These are phyloP conservation scores for Rhizodiscina lignyota DNA, from an alignment of 495 filamentous ascomycete species.

Conservation along the genomic window DNA sequence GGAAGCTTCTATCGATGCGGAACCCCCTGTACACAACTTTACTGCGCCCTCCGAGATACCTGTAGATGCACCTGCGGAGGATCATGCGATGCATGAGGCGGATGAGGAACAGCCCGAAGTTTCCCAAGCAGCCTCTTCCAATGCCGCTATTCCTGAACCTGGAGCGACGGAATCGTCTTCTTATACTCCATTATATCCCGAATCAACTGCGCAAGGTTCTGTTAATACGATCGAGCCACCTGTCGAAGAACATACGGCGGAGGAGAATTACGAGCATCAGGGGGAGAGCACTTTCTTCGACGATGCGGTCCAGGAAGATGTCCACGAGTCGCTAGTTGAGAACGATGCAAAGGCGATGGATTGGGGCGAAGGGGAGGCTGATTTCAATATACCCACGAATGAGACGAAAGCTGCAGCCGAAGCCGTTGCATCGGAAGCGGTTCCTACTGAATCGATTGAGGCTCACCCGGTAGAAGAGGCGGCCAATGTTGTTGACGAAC, in stretches of 20 bases:
- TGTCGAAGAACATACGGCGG: too few relatives aligned
- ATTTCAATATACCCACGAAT: neutral
- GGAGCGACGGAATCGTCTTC: too few relatives aligned
- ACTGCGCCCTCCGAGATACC: too few relatives aligned
- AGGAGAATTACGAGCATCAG: slow-evolving; percentile 17
- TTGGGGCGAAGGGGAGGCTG: neutral
- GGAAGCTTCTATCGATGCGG: too few relatives aligned
- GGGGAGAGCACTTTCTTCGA: slow-evolving; percentile 12
- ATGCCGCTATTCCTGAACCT: too few relatives aligned
- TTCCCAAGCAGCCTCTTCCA: neutral
- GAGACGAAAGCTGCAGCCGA: too few relatives aligned
- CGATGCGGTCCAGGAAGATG: slow-evolving; percentile 10
- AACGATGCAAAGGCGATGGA: neutral
- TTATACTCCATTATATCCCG: too few relatives aligned
- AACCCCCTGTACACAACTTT: too few relatives aligned
- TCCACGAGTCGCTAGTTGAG: slow-evolving; percentile 5
- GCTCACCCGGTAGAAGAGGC: neutral
- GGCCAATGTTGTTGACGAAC: neutral
- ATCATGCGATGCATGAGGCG: neutral
- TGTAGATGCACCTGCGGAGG: slow-evolving; percentile 5
- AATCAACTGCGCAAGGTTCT: too few relatives aligned
- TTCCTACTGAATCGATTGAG: neutral
- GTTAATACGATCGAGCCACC: too few relatives aligned
- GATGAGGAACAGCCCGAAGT: too few relatives aligned
- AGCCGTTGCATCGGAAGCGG: neutral